Evolutionary conservation across 2,329 filamentous ascomycete species (phyloP).

Genomic region (Clonostachys byssicola): DNA sequence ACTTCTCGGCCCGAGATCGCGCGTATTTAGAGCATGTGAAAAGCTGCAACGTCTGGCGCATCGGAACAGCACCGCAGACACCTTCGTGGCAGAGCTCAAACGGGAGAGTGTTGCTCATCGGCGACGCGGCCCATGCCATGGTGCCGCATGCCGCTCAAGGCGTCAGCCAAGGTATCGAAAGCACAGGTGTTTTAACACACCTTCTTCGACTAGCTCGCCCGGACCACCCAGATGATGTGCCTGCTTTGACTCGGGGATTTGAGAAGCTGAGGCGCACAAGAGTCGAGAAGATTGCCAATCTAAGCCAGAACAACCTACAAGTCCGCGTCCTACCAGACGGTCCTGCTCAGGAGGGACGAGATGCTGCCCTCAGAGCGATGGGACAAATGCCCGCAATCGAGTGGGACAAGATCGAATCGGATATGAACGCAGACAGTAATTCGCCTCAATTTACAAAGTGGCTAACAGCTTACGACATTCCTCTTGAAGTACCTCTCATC

Average conservation of each 20-base stretch:
- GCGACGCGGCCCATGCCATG: conserved; percentile 16
- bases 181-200: conserved; percentile 1
- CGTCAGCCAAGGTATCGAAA: conserved; percentile 3
- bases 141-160: conserved; percentile 7
- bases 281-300: not conserved
- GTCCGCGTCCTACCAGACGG: not conserved
- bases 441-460: no score
- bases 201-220: not conserved
- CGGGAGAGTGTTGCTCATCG: conserved; percentile 9
- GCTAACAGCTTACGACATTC: no score
- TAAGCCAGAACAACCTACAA: not conserved
- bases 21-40: not conserved
- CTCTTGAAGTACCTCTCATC: no score
- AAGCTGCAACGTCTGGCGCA: not conserved
- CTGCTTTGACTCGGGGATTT: not conserved
- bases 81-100: not conserved
- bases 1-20: not conserved
- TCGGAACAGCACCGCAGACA: not conserved
- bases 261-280: not conserved
- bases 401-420: not conserved
- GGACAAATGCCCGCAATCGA: not conserved
- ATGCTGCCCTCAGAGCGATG: not conserved
- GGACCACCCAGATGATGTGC: not conserved
- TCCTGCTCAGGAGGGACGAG: not conserved
- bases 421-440: no score